A percentile compares a stretch with the other conserved stretches of the same genome.
Conservation (phyloP, 768 basidiomycete genomes). For the Lactarius hatsudake region DNA sequence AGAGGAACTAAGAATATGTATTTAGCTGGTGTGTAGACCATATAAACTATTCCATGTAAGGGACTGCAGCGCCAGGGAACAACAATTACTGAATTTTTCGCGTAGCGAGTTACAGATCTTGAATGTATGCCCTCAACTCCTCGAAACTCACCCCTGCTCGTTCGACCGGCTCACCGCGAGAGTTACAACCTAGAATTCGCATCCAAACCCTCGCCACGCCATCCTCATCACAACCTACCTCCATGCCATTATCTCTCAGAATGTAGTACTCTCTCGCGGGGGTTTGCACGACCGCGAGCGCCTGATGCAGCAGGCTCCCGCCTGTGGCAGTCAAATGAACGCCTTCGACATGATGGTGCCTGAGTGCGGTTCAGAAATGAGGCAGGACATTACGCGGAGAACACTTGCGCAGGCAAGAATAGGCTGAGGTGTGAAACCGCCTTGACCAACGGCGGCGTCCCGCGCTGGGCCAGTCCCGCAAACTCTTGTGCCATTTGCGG, state of each 20-base stretch:
- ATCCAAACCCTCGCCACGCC: conserved; percentile 65
- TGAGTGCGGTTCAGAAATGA: conserved; percentile 30
- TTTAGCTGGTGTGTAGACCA: conserved; percentile 7
- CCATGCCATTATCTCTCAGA: conserved; percentile 72
- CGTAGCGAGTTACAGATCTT: conserved; percentile 1
- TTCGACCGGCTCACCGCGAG: conserved; percentile 10
- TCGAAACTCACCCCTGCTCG: conserved; percentile 11
- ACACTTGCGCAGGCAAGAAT: conserved; percentile 61
- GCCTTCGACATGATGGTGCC: conserved; percentile 76
- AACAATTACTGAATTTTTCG: background rate
- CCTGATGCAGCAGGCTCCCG: conserved; percentile 50
- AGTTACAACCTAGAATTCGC: conserved; percentile 50
- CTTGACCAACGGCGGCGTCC: conserved; percentile 22
- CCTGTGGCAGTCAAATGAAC: conserved; percentile 55
- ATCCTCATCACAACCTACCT: conserved; percentile 73
- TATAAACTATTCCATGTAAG: conserved; percentile 3
- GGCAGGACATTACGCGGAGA: background rate
- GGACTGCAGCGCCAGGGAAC: background rate
- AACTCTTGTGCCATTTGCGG: conserved; percentile 72
- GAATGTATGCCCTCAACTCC: conserved; percentile 17
- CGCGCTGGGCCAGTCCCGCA: conserved; percentile 42
- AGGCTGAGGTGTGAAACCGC: conserved; percentile 44
- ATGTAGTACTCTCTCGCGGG: conserved; percentile 65
- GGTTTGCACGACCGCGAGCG: conserved; percentile 70
- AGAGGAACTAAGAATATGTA: conserved; percentile 6